A percentile compares a stretch with the other conserved stretches of the same genome.
These are phyloP conservation scores for Exobasidium rhododendri DNA, from an alignment of 1,284 basidiomycete species.

Conservation along the genomic window DNA sequence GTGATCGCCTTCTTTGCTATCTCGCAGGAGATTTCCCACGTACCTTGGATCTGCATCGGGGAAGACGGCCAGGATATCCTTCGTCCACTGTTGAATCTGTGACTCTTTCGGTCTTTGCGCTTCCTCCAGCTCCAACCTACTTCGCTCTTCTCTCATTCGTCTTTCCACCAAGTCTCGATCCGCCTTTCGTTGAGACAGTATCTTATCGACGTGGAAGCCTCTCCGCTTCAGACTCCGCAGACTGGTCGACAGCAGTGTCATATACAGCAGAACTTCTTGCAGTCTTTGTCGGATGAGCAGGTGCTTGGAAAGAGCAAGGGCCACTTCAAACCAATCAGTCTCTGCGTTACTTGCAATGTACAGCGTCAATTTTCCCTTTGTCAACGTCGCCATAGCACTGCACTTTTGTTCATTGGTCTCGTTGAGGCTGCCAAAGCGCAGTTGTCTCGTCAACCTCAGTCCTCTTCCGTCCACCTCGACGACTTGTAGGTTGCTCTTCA, in stretches of 20 bases:
- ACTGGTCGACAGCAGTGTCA: slow-evolving; percentile 88
- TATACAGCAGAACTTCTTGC: slow-evolving; percentile 66
- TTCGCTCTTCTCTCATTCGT: slow-evolving; percentile 41
- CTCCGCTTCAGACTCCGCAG: slow-evolving; percentile 76
- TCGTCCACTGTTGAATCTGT: slow-evolving; percentile 24
- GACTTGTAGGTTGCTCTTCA: slow-evolving; percentile 68
- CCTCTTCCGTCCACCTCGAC: slow-evolving; percentile 47
- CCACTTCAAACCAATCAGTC: slow-evolving; percentile 81
- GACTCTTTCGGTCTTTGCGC: slow-evolving; percentile 20
- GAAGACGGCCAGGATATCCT: slow-evolving; percentile 49
- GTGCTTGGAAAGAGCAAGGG: slow-evolving; percentile 42
- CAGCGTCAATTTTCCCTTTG: slow-evolving; percentile 65
- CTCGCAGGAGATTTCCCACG: slow-evolving; percentile 38
- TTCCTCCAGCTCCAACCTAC: slow-evolving; percentile 41
- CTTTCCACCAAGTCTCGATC: slow-evolving; percentile 65
- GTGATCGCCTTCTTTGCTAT: slow-evolving; percentile 38
- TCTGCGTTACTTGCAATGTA: slow-evolving; percentile 72
- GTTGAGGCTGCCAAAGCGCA: slow-evolving; percentile 31
- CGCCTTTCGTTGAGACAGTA: slow-evolving; percentile 77
- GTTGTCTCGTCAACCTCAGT: slow-evolving; percentile 41
- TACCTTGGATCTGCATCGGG: slow-evolving; percentile 52
- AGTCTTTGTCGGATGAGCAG: slow-evolving; percentile 47
- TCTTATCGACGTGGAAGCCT: slow-evolving; percentile 78
- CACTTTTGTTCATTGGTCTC: slow-evolving; percentile 45
- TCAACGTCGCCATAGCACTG: slow-evolving; percentile 38